phyloP scores from a whole-genome alignment of 177 flowering plant species.

The Vitis hybrid region DNA sequence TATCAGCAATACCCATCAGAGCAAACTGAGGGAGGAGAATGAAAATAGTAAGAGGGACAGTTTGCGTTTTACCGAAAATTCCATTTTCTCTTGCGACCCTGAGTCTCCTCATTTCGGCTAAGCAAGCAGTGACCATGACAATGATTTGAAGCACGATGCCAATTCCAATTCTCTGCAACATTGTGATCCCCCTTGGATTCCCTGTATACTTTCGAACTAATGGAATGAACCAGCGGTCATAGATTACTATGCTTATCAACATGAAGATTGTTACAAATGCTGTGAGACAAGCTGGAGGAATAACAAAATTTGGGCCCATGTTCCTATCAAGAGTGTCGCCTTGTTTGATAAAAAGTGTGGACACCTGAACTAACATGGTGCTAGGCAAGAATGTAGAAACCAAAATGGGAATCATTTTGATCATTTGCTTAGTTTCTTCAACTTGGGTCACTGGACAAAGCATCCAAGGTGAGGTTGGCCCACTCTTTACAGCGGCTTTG shows the following conservation, averaged over 20 bases:
- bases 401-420: slow-evolving; percentile 55
- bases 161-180: slow-evolving; percentile 64
- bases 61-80: slow-evolving; percentile 10
- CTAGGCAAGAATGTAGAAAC: slow-evolving; percentile 42
- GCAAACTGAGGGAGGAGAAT: slow-evolving; percentile 71
- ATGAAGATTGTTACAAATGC: slow-evolving; percentile 55
- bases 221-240: slow-evolving; percentile 52
- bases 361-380: slow-evolving; percentile 32
- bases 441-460: slow-evolving; percentile 60
- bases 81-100: slow-evolving; percentile 35
- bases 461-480: slow-evolving; percentile 31
- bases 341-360: slow-evolving; percentile 57
- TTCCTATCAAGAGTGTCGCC: slow-evolving; percentile 45
- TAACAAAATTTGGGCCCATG: slow-evolving; percentile 42
- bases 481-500: slow-evolving; percentile 47
- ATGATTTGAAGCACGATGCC: slow-evolving; percentile 52
- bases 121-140: slow-evolving; percentile 43
- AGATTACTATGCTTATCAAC: slow-evolving; percentile 45
- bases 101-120: slow-evolving; percentile 47
- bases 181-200: slow-evolving; percentile 67
- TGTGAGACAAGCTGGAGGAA: slow-evolving; percentile 56
- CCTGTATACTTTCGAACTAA: slow-evolving; percentile 33
- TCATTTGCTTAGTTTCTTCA: slow-evolving; percentile 68
- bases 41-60: slow-evolving; percentile 55
- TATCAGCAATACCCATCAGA: slow-evolving; percentile 62